These are phyloP conservation scores for Boletus insuetus DNA, from an alignment of 768 basidiomycete species.

Conservation along the genomic window DNA sequence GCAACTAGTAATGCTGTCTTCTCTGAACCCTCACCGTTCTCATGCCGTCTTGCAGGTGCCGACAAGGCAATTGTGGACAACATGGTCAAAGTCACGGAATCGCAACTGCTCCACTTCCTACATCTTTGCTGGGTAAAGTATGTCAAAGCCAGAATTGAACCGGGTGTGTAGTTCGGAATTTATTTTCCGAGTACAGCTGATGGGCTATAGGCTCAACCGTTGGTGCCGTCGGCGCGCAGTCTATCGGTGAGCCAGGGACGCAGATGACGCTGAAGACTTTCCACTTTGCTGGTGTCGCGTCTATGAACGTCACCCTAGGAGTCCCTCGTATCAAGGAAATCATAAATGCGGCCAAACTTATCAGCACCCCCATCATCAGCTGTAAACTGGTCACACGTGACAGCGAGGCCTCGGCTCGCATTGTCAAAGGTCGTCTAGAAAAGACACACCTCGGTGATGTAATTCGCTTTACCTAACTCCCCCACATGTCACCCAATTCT, in stretches of 20 bases:
- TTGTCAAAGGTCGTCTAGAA: slow-evolving; percentile 95
- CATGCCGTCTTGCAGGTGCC: slow-evolving; percentile 41
- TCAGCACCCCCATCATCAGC: slow-evolving; percentile 98
- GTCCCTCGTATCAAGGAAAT: slow-evolving; percentile 99
- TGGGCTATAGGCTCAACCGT: slow-evolving; percentile 79
- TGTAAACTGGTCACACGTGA: slow-evolving; percentile 84
- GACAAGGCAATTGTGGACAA: slow-evolving; percentile 83
- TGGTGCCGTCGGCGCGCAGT: slow-evolving; percentile 97
- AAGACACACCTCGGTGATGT: slow-evolving; percentile 95
- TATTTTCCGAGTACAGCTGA: not conserved
- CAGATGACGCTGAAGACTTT: slow-evolving; percentile 99
- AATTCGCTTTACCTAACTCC: slow-evolving; percentile 20
- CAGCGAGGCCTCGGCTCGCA: slow-evolving; percentile 93
- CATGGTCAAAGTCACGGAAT: slow-evolving; percentile 81
- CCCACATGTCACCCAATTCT: not conserved
- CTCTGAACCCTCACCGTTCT: not conserved
- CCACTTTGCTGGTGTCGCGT: slow-evolving; percentile 99
- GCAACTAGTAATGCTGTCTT: slow-evolving; percentile 54
- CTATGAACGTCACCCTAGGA: slow-evolving; percentile 99
- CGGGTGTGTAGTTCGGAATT: slow-evolving; percentile 47
- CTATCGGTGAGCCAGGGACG: slow-evolving; percentile 98
- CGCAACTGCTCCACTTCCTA: slow-evolving; percentile 76
- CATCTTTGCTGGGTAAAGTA: slow-evolving; percentile 90
- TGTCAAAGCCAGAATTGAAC: slow-evolving; percentile 94
- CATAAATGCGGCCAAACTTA: slow-evolving; percentile 96